Base-by-base conservation (phyloP, 2,329 filamentous ascomycete genomes). In the Arthrobotrys sphaeroides region DNA sequence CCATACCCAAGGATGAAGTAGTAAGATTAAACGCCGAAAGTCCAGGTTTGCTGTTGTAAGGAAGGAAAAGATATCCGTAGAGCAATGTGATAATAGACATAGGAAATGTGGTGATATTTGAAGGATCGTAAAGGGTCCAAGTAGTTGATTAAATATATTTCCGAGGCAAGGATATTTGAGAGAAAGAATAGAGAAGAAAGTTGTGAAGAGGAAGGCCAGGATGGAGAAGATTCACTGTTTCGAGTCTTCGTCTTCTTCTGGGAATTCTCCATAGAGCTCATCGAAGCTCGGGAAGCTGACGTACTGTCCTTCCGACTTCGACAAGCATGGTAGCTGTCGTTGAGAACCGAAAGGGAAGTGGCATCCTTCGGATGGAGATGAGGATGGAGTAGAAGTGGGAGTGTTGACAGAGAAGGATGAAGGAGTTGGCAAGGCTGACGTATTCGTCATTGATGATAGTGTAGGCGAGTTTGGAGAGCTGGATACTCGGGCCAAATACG, bases 221-320 rank as follows among this genome's bases (percentile, higher is more conserved):
- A 9, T 42, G 33, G 40, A 49, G 45, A 47, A 40, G 45, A 55
- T 13, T 69, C 40, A 69, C 31, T 69, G 22, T 60, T 75, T 75
- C 31, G 64, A 64, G 6, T 75, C 78, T 67, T 78, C 77, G 16
- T 79, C 78, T 7, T 79, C 77, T 6, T 79, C 77, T n/a, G 76
- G 78, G 59, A 84, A 84, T 18, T 83, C 84, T 43, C 87, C 86
- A 84, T 89, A 83, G 78, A 86, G 91, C 74, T 88, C 86, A 79
- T 92, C 90, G 81, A 91, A 91, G 81, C 87, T 90, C 13, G 90
- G 90, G 81, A 92, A 92, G 84, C 90, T 91, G 80, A 90, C 89
- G 82, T 92, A 92, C 77, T 88, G 87, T 67, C 84, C 86, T 79
- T 75, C 72, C 38, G 62, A 83, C 5, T 51, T 69, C 12, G 70